Evolutionary conservation across 148 eudicot genomes (phyloP).

Genomic region (Fallopia convolvulus): DNA sequence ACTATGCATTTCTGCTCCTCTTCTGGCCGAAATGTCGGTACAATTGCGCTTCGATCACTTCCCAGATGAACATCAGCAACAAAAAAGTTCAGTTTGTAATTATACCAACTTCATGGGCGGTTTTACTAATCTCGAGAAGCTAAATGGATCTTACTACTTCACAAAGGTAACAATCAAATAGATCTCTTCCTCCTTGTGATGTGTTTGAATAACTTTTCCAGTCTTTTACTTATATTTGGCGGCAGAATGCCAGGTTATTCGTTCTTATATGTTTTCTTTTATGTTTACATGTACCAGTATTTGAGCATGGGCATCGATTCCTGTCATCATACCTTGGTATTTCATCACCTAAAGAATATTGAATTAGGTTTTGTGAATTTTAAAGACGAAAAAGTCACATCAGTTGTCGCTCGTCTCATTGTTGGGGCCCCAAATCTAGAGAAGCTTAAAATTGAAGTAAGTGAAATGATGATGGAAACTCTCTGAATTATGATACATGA

Average conservation of each 20-base stretch:
- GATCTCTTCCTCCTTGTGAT: too few relatives aligned
- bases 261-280: neutral
- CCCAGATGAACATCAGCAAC: too few relatives aligned
- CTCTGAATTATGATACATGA: neutral
- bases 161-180: too few relatives aligned
- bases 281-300: slow-evolving; percentile 30
- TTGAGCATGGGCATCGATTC: slow-evolving; percentile 68
- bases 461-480: too few relatives aligned
- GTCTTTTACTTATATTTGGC: too few relatives aligned
- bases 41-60: slow-evolving; percentile 6
- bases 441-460: too few relatives aligned
- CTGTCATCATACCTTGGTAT: slow-evolving; percentile 34
- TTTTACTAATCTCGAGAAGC: too few relatives aligned
- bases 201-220: too few relatives aligned
- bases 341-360: slow-evolving; percentile 34
- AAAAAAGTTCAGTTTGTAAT: too few relatives aligned
- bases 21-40: neutral
- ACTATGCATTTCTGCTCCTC: slow-evolving; percentile 43
- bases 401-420: slow-evolving; percentile 69
- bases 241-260: too few relatives aligned
- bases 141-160: too few relatives aligned
- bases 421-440: slow-evolving; percentile 11
- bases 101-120: too few relatives aligned
- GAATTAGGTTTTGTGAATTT: neutral
- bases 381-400: slow-evolving; percentile 55